A percentile compares a stretch with the other conserved stretches of the same genome.
Evolutionary conservation across 306 rosid species (phyloP).

Genomic region (Cicer chorassanicum): DNA sequence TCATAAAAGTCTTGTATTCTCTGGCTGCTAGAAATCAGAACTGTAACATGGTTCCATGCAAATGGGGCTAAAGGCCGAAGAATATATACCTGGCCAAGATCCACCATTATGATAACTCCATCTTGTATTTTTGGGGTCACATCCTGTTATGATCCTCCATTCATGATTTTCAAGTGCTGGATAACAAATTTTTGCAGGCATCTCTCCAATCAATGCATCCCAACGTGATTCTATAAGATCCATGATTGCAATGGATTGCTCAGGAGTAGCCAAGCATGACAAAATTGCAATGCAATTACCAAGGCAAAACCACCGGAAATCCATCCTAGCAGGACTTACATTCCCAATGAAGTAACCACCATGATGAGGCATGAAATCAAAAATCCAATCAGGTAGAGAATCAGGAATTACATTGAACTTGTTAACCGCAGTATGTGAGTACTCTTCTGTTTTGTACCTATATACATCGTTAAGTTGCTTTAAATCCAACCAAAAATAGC

Average conservation of each 20-base stretch:
- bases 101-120: constrained; percentile 96
- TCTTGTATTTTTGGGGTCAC: constrained; percentile 84
- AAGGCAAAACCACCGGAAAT: constrained; percentile 85
- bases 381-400: constrained; percentile 90
- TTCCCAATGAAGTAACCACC: constrained; percentile 93
- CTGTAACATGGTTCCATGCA: not conserved
- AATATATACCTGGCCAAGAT: constrained; percentile 79
- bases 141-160: constrained; percentile 73
- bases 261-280: constrained; percentile 84
- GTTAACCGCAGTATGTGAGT: constrained; percentile 90
- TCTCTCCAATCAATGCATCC: constrained; percentile 79
- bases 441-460: constrained; percentile 90
- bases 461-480: constrained; percentile 85
- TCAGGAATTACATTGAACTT: constrained; percentile 93
- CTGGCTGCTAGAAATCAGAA: not conserved
- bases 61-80: not conserved
- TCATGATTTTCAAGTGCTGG: constrained; percentile 82
- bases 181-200: constrained; percentile 87
- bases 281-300: constrained; percentile 88
- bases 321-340: constrained; percentile 92
- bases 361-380: constrained; percentile 75
- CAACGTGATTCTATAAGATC: constrained; percentile 88
- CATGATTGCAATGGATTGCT: constrained; percentile 84
- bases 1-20: too few species aligned
- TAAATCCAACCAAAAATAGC: constrained; percentile 86